Base-by-base conservation (phyloP, 2,329 filamentous ascomycete species). In the Penicillium sp. region DNA sequence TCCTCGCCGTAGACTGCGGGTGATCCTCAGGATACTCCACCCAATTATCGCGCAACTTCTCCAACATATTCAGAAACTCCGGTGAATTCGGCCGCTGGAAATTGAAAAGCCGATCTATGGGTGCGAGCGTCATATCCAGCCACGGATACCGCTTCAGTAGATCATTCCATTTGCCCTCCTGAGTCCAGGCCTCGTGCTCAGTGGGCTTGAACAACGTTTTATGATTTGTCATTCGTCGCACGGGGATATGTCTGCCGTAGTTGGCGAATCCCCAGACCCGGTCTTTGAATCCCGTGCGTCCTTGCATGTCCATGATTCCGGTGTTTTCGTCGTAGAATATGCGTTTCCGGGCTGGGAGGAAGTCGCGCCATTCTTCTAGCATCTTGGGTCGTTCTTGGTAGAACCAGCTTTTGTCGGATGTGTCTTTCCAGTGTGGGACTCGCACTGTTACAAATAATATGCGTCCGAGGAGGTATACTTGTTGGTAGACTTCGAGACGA, bases 341-440 rank as follows among this genome's bases (percentile, higher is more conserved):
- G 3, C 15, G 42, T 24, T 48, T 55, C 2, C 57, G 53, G 20
- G 66, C 64, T 0, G 72, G 72, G 6, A 81, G 46, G 49, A 80
- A 78, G 35, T 70, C 67, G 10, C 62, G 62, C 66, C 79, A 81
- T 58, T 79, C 75, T 41, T 67, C 61, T n/a, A 80, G 55, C 27
- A 77, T 57, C 6, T 66, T 59, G 1, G 78, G 78, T 3, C 79
- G 57, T 1, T 65, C 48, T 13, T 64, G 58, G 12, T 58, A 56
- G 35, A 66, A 57, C 72, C 70, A 75, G 9, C 38, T 49, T 6
- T 53, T 15, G 10, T 42, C 33, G 1, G 50, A 25, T n/a, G 43
- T 50, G 28, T 55, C 58, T 10, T 29, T 32, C 58, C 58, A 60
- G 3, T 46, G 9, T 1, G 39, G 35, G 5, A 39, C 44, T 13